Conservation (phyloP, 345 rosid species). For the Geranium brycei region DNA sequence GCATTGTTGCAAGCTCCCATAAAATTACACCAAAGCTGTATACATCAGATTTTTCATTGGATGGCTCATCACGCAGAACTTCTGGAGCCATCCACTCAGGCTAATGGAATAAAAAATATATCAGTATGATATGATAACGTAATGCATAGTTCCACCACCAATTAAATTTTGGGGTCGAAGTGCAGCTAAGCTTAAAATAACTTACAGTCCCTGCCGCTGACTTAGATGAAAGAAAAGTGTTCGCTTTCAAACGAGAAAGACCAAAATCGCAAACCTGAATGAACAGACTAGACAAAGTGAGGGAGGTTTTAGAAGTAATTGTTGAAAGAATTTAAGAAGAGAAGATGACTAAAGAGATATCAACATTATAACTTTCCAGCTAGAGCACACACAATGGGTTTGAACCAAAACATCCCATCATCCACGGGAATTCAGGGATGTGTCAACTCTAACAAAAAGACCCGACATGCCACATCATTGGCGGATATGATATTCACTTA, state of each 20-base stretch:
- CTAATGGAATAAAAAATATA: constrained; percentile 25
- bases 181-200: constrained; percentile 14
- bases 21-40: constrained; percentile 95
- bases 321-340: neutral
- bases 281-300: constrained; percentile 7
- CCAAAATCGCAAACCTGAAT: constrained; percentile 96
- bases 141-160: constrained; percentile 1
- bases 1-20: constrained; percentile 96
- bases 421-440: neutral
- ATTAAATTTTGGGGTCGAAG: neutral
- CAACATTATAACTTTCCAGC: neutral
- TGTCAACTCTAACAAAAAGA: no score
- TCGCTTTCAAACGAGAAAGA: constrained; percentile 90
- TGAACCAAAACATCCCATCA: neutral
- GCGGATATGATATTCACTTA: neutral
- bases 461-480: neutral
- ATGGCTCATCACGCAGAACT: constrained; percentile 91
- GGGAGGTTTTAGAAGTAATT: neutral
- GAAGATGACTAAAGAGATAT: neutral
- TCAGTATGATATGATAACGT: constrained; percentile 4
- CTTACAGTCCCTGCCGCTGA: constrained; percentile 99
- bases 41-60: constrained; percentile 88
- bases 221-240: constrained; percentile 91
- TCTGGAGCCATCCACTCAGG: constrained; percentile 99
- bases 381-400: neutral